These are phyloP conservation scores for Globisporangium camurandrum DNA, from an alignment of 352 stramenopile species.

Conservation along the genomic window DNA sequence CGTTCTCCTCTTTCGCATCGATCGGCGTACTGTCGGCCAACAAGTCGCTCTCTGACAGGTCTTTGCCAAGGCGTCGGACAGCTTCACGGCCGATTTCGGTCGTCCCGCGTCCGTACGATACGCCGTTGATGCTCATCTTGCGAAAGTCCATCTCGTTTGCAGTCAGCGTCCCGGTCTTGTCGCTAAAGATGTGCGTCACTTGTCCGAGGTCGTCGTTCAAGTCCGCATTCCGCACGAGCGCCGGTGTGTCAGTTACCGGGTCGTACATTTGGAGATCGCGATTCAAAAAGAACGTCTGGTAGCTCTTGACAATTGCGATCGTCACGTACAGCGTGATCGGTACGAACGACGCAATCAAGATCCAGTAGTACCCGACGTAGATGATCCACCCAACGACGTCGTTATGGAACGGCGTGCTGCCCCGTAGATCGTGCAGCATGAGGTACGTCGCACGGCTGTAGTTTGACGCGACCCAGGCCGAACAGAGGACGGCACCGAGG, in stretches of 20 bases:
- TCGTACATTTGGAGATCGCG: conserved; percentile 85
- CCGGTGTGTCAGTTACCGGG: conserved; percentile 64
- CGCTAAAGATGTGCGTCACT: conserved; percentile 85
- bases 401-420: conserved; percentile 57
- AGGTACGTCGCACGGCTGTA: conserved; percentile 60
- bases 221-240: conserved; percentile 76
- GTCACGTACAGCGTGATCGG: conserved; percentile 87
- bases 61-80: conserved; percentile 55
- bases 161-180: conserved; percentile 83
- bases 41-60: conserved; percentile 68
- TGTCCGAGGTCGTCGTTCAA: conserved; percentile 84
- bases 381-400: conserved; percentile 64
- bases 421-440: conserved; percentile 52
- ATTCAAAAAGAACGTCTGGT: conserved; percentile 83
- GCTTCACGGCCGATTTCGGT: conserved; percentile 81
- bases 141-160: conserved; percentile 87
- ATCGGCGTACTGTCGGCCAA: conserved; percentile 56
- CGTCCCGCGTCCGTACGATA: conserved; percentile 74
- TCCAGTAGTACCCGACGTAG: conserved; percentile 85
- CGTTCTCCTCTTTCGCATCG: conserved; percentile 55
- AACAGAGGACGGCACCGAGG: conserved; percentile 58
- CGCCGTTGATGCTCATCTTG: conserved; percentile 81
- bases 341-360: conserved; percentile 83
- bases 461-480: conserved; percentile 56
- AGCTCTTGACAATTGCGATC: conserved; percentile 82